Percentiles rank a stretch among this genome's conserved stretches.
These are phyloP conservation scores for Hemileccinum rubropunctum DNA, from an alignment of 768 basidiomycete genomes.

Conservation along the genomic window DNA sequence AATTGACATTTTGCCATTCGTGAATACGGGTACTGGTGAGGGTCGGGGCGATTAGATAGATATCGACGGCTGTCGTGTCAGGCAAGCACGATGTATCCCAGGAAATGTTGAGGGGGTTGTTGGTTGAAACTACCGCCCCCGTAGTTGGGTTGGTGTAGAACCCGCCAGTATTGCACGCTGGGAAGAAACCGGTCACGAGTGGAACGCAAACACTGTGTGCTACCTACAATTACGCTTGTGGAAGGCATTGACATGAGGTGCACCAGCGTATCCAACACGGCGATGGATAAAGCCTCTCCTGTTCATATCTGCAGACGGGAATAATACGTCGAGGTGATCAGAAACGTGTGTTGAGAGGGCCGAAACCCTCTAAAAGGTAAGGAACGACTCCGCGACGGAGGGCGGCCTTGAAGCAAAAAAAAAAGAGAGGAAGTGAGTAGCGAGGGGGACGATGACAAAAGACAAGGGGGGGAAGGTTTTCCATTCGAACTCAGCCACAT, in stretches of 20 bases:
- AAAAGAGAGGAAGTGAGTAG: constrained; percentile 14
- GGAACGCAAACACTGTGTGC: not conserved
- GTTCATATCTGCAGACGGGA: constrained; percentile 18
- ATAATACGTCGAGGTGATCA: constrained; percentile 6
- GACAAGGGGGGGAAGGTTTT: constrained; percentile 2
- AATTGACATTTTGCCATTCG: constrained; percentile 54
- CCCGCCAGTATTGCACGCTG: constrained; percentile 54
- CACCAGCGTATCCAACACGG: constrained; percentile 25
- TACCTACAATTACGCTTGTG: constrained; percentile 29
- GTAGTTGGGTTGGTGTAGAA: constrained; percentile 59
- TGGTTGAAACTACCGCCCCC: constrained; percentile 44
- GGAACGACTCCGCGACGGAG: constrained; percentile 28
- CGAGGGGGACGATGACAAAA: constrained; percentile 9
- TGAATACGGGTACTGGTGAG: constrained; percentile 45
- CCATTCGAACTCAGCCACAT: constrained; percentile 26
- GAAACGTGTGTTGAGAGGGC: constrained; percentile 1
- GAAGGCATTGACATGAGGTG: constrained; percentile 7
- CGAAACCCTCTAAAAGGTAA: constrained; percentile 15
- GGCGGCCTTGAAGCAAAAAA: constrained; percentile 18
- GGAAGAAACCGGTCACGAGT: not conserved
- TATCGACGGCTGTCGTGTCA: constrained; percentile 50
- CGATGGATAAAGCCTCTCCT: constrained; percentile 29
- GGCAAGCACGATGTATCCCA: constrained; percentile 65
- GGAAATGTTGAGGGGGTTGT: constrained; percentile 49
- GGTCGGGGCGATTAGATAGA: constrained; percentile 61